Conservation (phyloP, 306 rosid genomes). For the Citrullus colocynthis region DNA sequence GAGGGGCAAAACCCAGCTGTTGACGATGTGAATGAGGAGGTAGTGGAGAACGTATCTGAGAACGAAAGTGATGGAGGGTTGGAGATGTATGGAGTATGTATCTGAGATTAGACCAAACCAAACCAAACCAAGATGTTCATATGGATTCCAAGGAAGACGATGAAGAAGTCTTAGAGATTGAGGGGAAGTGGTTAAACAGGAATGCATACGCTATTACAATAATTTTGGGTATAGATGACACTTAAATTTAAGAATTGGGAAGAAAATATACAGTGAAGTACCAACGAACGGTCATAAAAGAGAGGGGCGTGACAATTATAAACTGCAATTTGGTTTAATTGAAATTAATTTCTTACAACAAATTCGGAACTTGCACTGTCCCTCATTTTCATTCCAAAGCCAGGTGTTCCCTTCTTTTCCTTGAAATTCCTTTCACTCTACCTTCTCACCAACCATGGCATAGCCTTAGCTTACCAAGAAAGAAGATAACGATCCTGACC, state of each 20-base stretch:
- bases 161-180: constrained; percentile 1
- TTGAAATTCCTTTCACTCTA: background rate
- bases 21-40: constrained; percentile 25
- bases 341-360: background rate
- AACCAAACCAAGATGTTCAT: constrained; percentile 14
- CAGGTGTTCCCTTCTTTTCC: background rate
- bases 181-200: background rate
- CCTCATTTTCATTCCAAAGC: background rate
- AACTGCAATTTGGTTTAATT: too few relatives aligned
- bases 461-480: background rate
- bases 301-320: too few relatives aligned
- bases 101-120: constrained; percentile 35
- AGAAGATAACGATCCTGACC: background rate
- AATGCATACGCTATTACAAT: background rate
- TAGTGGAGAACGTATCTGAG: constrained; percentile 34
- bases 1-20: constrained; percentile 25
- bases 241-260: background rate
- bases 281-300: too few relatives aligned
- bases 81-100: constrained; percentile 25
- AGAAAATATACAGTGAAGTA: background rate
- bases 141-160: background rate
- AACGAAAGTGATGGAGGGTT: constrained; percentile 28
- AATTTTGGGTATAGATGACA: background rate
- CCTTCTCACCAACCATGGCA: background rate
- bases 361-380: background rate